These are phyloP conservation scores for Salix arbutifolia DNA, from an alignment of 345 rosid species.

Conservation along the genomic window DNA sequence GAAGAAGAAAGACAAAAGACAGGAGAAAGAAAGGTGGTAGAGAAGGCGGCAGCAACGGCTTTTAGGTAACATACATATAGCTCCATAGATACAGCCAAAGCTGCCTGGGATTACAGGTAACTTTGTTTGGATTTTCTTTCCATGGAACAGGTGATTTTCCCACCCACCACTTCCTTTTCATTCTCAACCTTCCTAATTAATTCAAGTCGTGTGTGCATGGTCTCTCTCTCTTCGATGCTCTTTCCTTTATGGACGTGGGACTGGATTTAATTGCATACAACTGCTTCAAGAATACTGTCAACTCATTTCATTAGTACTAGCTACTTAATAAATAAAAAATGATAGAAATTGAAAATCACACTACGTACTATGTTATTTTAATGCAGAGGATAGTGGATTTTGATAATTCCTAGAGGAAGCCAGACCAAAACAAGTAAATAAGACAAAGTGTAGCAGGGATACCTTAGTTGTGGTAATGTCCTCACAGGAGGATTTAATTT, in stretches of 20 bases:
- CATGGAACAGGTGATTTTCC: not conserved
- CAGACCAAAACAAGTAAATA: conserved; percentile 9
- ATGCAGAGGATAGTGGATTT: not conserved
- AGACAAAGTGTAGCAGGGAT: conserved; percentile 14
- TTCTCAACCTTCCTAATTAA: not conserved
- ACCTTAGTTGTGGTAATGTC: not conserved
- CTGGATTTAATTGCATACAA: not conserved
- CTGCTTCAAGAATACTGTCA: not conserved
- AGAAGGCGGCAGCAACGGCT: conserved; percentile 21
- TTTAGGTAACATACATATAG: conserved; percentile 10
- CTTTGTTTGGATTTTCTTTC: conserved; percentile 24
- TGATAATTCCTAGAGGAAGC: conserved; percentile 1
- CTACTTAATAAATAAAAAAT: too few relatives aligned
- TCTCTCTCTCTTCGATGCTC: not conserved
- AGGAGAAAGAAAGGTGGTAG: not conserved
- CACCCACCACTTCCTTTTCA: not conserved
- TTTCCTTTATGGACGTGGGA: not conserved
- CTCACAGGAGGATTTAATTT: not conserved
- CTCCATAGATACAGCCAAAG: conserved; percentile 32
- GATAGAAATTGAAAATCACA: too few relatives aligned
- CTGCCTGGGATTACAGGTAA: conserved; percentile 32
- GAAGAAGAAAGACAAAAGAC: conserved; percentile 9
- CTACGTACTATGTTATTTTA: not conserved
- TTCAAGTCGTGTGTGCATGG: not conserved
- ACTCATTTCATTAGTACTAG: not conserved